phyloP scores from a whole-genome alignment of 1,139 yeast species.

The Yueomyces sp. region DNA sequence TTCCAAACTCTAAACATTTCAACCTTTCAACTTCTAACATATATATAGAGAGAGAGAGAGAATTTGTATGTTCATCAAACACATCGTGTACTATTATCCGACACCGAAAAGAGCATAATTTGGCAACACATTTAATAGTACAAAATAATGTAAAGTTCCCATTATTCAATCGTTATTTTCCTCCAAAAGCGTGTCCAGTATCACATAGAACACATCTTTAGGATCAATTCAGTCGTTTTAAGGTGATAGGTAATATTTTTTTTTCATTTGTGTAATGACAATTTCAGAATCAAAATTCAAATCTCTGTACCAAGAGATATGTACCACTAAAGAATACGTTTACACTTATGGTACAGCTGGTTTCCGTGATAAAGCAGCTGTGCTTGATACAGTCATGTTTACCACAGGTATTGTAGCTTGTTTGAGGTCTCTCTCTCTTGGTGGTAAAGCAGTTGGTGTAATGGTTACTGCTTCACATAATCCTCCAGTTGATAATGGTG shows the following conservation, averaged over 20 bases:
- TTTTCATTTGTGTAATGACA: constrained; percentile 2
- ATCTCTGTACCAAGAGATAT: constrained; percentile 6
- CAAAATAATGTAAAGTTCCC: too few relatives aligned
- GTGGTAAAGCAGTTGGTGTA: constrained; percentile 66
- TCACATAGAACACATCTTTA: too few relatives aligned
- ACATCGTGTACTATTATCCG: too few relatives aligned
- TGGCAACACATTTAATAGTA: too few relatives aligned
- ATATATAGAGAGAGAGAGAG: too few relatives aligned
- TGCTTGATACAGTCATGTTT: constrained; percentile 72
- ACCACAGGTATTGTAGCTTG: constrained; percentile 76
- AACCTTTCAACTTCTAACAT: too few relatives aligned
- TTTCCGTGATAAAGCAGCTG: constrained; percentile 63
- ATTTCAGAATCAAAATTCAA: constrained; percentile 1
- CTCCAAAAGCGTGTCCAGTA: too few relatives aligned
- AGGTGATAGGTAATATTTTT: not conserved
- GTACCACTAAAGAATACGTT: constrained; percentile 28
- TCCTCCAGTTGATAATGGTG: constrained; percentile 94
- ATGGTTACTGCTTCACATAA: constrained; percentile 98
- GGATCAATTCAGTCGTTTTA: too few relatives aligned
- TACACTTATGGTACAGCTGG: constrained; percentile 94
- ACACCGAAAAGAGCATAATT: too few relatives aligned
- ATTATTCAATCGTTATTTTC: too few relatives aligned
- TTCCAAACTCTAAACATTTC: too few relatives aligned
- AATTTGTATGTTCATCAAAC: too few relatives aligned
- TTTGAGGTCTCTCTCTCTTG: constrained; percentile 59